Evolutionary conservation across 2,329 filamentous ascomycete genomes (phyloP).

Genomic region (Hymenoscyphus infarciens): DNA sequence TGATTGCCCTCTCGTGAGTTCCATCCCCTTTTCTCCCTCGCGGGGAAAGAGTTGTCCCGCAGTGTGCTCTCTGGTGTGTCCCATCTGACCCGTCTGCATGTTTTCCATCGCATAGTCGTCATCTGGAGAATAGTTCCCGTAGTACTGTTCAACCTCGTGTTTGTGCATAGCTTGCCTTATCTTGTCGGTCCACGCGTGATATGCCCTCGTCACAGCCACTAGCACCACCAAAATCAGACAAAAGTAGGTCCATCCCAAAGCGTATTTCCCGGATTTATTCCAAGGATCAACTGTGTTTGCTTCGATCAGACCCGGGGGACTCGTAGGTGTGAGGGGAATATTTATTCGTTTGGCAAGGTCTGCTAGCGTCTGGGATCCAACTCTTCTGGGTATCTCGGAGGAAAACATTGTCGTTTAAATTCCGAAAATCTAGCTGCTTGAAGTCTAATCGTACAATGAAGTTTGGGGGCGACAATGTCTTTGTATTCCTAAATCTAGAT

Average conservation of each 20-base stretch:
- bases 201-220: constrained; percentile 68
- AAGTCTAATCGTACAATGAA: constrained; percentile 3
- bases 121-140: constrained; percentile 50
- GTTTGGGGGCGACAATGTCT: neutral
- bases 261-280: constrained; percentile 80
- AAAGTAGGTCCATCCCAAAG: constrained; percentile 84
- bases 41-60: constrained; percentile 69
- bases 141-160: constrained; percentile 69
- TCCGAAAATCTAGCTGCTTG: neutral
- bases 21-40: constrained; percentile 55
- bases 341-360: constrained; percentile 46
- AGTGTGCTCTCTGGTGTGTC: constrained; percentile 28
- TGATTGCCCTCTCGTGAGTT: constrained; percentile 56
- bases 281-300: constrained; percentile 72
- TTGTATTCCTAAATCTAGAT: constrained; percentile 2
- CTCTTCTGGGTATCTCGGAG: constrained; percentile 19
- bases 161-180: constrained; percentile 86
- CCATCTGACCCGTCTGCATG: constrained; percentile 46
- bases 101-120: constrained; percentile 60
- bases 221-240: constrained; percentile 66
- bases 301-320: constrained; percentile 58
- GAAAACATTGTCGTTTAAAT: constrained; percentile 15
- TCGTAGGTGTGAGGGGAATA: constrained; percentile 57
- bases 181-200: constrained; percentile 91
- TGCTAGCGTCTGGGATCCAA: constrained; percentile 29